These are phyloP conservation scores for Fomitopsis betulina DNA, from an alignment of 1,284 basidiomycete genomes.

Conservation along the genomic window DNA sequence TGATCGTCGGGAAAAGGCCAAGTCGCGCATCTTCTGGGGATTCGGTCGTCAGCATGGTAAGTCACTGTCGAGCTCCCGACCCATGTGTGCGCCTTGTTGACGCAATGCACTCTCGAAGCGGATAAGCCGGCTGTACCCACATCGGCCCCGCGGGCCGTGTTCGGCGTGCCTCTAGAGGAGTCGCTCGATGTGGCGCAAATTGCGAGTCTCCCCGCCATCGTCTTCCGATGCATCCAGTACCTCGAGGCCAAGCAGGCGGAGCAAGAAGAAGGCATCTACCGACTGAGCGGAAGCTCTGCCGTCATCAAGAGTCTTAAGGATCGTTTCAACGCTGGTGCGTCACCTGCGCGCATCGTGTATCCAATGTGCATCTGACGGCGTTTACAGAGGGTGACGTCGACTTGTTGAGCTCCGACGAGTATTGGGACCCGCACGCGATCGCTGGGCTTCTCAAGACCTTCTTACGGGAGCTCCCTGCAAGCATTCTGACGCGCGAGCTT, in stretches of 20 bases:
- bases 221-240: conserved; percentile 92
- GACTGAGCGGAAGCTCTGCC: conserved; percentile 87
- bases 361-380: conserved; percentile 11
- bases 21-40: conserved; percentile 86
- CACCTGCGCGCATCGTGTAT: not conserved
- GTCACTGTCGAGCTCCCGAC: conserved; percentile 7
- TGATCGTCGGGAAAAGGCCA: conserved; percentile 84
- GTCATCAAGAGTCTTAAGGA: conserved; percentile 94
- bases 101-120: conserved; percentile 6
- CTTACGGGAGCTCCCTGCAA: conserved; percentile 86
- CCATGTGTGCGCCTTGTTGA: not conserved
- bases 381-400: conserved; percentile 85
- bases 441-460: conserved; percentile 90
- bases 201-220: conserved; percentile 88
- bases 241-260: conserved; percentile 89
- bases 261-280: conserved; percentile 96
- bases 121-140: conserved; percentile 41
- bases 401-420: conserved; percentile 80
- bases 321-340: conserved; percentile 82
- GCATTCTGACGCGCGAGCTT: conserved; percentile 87
- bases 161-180: conserved; percentile 86
- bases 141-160: conserved; percentile 70
- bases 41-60: conserved; percentile 61
- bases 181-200: conserved; percentile 87
- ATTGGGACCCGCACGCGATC: conserved; percentile 94